These are phyloP conservation scores for Claviceps purpurea DNA, from an alignment of 2,329 filamentous ascomycete genomes.

Conservation along the genomic window DNA sequence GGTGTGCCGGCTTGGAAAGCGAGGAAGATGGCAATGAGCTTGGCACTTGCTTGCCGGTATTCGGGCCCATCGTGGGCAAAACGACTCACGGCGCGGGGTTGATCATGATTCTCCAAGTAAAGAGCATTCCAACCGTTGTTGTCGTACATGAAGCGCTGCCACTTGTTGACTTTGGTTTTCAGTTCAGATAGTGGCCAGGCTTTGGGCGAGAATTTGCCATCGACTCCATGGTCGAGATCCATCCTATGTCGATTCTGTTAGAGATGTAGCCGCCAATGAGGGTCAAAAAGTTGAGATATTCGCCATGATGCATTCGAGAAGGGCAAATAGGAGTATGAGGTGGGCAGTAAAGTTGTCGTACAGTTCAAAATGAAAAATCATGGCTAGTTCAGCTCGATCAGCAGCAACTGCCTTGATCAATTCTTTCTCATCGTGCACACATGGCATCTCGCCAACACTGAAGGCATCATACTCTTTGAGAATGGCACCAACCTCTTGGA, in stretches of 20 bases:
- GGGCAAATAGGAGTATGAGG: neutral
- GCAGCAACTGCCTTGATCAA: constrained; percentile 37
- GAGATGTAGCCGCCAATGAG: neutral
- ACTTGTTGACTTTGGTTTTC: constrained; percentile 39
- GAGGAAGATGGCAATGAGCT: constrained; percentile 46
- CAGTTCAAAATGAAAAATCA: constrained; percentile 63
- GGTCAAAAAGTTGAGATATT: neutral
- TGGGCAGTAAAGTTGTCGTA: constrained; percentile 14
- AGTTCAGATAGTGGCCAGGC: constrained; percentile 36
- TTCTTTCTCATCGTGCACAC: constrained; percentile 26
- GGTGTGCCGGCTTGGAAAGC: constrained; percentile 47
- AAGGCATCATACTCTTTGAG: constrained; percentile 34
- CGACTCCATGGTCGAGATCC: constrained; percentile 32
- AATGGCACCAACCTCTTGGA: constrained; percentile 30
- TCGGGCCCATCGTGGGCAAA: constrained; percentile 37
- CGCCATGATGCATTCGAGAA: neutral
- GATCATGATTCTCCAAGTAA: constrained; percentile 55
- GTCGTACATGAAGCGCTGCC: constrained; percentile 46
- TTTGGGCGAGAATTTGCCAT: constrained; percentile 28
- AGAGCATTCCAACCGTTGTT: constrained; percentile 51
- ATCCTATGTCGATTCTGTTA: constrained; percentile 20
- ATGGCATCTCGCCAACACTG: constrained; percentile 38
- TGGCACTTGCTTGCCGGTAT: constrained; percentile 36
- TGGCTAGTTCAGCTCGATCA: constrained; percentile 47
- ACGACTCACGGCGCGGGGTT: constrained; percentile 44